phyloP scores from a whole-genome alignment of 257 asterid species.

The Asclepias syriaca region DNA sequence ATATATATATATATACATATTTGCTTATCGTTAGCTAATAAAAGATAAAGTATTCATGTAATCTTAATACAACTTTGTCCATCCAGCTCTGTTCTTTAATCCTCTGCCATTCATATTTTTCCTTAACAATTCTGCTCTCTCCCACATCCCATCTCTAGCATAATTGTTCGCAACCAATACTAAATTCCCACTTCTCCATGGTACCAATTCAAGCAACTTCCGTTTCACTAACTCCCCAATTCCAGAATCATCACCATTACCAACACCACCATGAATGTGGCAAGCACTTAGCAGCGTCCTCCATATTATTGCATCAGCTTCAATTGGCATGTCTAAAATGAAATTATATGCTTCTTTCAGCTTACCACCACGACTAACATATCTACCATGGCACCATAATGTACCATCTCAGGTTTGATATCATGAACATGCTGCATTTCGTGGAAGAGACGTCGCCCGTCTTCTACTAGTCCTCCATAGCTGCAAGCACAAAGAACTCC shows the following conservation, averaged over 20 bases:
- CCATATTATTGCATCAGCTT: slow-evolving; percentile 66
- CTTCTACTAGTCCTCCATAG: slow-evolving; percentile 61
- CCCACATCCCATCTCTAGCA: slow-evolving; percentile 64
- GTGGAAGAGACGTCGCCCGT: slow-evolving; percentile 39
- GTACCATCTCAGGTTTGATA: slow-evolving; percentile 58
- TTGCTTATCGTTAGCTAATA: no score
- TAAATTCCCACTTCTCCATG: slow-evolving; percentile 64
- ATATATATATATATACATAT: no score
- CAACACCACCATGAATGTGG: slow-evolving; percentile 45
- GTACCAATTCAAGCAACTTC: slow-evolving; percentile 53
- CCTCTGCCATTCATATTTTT: slow-evolving; percentile 42
- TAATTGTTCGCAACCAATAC: slow-evolving; percentile 68
- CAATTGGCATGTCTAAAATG: slow-evolving; percentile 46
- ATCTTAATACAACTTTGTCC: slow-evolving; percentile 61
- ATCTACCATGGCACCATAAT: slow-evolving; percentile 77
- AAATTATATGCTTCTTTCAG: slow-evolving; percentile 55
- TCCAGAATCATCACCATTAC: slow-evolving; percentile 28
- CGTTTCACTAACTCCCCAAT: slow-evolving; percentile 47
- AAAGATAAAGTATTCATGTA: slow-evolving; percentile 29
- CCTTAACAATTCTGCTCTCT: slow-evolving; percentile 53
- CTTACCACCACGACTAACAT: slow-evolving; percentile 61
- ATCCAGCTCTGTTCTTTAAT: slow-evolving; percentile 59
- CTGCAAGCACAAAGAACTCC: slow-evolving; percentile 85
- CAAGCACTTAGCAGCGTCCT: slow-evolving; percentile 78
- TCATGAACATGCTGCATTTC: slow-evolving; percentile 50